A percentile compares a stretch with the other conserved stretches of the same genome.
Conservation (phyloP, 1,284 basidiomycete genomes). For the Ceraceosorus guamensis region DNA sequence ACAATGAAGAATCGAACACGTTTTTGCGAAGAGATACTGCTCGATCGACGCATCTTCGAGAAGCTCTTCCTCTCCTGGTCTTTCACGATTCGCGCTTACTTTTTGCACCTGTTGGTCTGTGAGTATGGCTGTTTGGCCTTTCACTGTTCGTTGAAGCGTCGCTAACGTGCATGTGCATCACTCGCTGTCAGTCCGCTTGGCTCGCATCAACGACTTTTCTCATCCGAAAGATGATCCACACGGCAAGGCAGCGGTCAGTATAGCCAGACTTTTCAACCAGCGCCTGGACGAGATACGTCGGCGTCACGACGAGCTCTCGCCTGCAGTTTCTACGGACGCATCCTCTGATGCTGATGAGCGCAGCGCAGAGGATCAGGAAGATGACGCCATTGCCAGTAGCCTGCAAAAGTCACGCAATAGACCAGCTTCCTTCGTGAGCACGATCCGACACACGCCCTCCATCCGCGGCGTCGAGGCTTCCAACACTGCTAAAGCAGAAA, state of each 20-base stretch:
- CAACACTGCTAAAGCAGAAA: conserved; percentile 28
- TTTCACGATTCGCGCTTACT: conserved; percentile 44
- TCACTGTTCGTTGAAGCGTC: neutral
- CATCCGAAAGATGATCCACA: conserved; percentile 23
- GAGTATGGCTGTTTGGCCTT: conserved; percentile 1
- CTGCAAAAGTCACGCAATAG: neutral
- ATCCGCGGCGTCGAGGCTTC: conserved; percentile 14
- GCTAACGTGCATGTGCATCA: too few relatives aligned
- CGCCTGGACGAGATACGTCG: conserved; percentile 33
- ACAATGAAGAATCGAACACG: conserved; percentile 25
- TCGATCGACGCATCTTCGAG: conserved; percentile 34
- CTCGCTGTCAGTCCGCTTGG: conserved; percentile 22
- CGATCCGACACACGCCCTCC: conserved; percentile 35
- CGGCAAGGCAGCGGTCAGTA: conserved; percentile 25
- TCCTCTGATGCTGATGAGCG: conserved; percentile 24
- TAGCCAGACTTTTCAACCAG: conserved; percentile 32
- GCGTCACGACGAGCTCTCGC: conserved; percentile 35
- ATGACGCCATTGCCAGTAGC: too few relatives aligned
- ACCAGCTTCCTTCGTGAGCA: conserved; percentile 36
- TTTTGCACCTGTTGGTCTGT: conserved; percentile 38
- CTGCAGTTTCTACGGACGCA: conserved; percentile 19
- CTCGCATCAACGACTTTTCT: conserved; percentile 35
- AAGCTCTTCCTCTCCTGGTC: conserved; percentile 46
- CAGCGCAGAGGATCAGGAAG: conserved; percentile 18
- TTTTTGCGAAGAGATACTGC: conserved; percentile 41